Evolutionary conservation across 78 protist genomes (phyloP), one percentile per base, ranked within the genome.

Genomic region (slime mould (Dictyostelium discoideum)): DNA sequence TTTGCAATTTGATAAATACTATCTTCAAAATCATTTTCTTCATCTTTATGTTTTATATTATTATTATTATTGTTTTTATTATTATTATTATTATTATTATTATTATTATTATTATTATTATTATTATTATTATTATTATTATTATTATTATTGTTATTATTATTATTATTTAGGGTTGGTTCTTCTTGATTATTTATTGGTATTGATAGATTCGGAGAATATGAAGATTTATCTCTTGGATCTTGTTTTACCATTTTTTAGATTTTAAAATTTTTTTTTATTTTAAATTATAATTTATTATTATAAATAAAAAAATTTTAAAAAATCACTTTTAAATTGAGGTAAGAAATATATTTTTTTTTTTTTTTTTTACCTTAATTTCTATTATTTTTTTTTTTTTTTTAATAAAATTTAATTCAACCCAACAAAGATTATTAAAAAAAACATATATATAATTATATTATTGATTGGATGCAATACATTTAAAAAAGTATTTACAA

Each of bases 121-220:
- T n/a, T n/a, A n/a, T n/a, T n/a, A n/a, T n/a, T 54, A 32, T 1
- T 32, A 32, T 32, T 32, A 32, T 14, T 77, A 77, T 54, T 54
- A 57, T 86, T 86, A 77, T 77, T 77, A 77, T 77, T 77, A 39
- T 54, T 86, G 18, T 40, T 86, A 39, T 87, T 77, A 40, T 77
- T 87, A 44, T 26, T 85, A 22, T 63, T 29, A 48, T 26, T 24
- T 37, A 76, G 26, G 24, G 29, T 22, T 67, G 6, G 7, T 69
- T 69, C 77, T 22, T 69, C 77, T 69, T 69, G 44, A 11, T 26
- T 72, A 26, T 60, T 73, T 73, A 32, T 73, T 9, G 84, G 84
- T 22, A 78, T 78, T 40, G 84, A 78, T 78, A 78, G n/a, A 78
- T 42, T 78, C 2, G 84, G 84, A 3, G 65, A 42, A 9, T 26